phyloP scores from a whole-genome alignment of 2,329 filamentous ascomycete genomes.

The Verticillium tricorpus region DNA sequence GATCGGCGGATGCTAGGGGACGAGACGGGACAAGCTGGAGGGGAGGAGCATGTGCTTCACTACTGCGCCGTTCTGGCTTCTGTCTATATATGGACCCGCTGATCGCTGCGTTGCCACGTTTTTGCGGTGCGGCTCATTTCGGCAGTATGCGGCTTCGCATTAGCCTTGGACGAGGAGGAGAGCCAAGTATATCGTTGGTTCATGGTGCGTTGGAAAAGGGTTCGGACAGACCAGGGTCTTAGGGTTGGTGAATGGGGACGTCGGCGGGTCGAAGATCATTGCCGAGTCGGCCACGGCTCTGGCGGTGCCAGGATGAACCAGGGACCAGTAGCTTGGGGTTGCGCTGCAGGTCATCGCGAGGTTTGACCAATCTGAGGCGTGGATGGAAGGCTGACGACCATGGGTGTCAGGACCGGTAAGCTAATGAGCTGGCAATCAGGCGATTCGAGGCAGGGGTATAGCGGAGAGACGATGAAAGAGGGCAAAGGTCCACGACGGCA shows the following conservation, averaged over 20 bases:
- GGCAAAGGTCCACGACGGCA: not conserved
- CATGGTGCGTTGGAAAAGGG: not conserved
- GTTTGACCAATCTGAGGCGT: not conserved
- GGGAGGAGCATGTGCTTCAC: not conserved
- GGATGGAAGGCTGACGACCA: not conserved
- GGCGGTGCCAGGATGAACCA: not conserved
- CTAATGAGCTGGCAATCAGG: not conserved
- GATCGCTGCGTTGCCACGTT: not conserved
- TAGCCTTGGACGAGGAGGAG: not conserved
- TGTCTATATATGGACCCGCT: not conserved
- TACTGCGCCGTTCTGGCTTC: not conserved
- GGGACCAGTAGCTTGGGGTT: not conserved
- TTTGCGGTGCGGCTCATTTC: not conserved
- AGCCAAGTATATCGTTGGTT: not conserved
- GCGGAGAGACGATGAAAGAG: not conserved
- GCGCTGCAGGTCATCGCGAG: not conserved
- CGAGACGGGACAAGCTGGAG: not conserved
- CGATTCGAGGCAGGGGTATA: not conserved
- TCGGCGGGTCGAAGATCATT: not conserved
- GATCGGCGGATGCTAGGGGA: not conserved
- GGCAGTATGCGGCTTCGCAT: not conserved
- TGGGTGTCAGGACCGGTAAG: not conserved
- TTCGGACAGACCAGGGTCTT: not conserved
- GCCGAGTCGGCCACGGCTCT: not conserved
- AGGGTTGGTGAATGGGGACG: not conserved